Base-by-base conservation (phyloP, 1,284 basidiomycete genomes). In the Trametes hirsuta region DNA sequence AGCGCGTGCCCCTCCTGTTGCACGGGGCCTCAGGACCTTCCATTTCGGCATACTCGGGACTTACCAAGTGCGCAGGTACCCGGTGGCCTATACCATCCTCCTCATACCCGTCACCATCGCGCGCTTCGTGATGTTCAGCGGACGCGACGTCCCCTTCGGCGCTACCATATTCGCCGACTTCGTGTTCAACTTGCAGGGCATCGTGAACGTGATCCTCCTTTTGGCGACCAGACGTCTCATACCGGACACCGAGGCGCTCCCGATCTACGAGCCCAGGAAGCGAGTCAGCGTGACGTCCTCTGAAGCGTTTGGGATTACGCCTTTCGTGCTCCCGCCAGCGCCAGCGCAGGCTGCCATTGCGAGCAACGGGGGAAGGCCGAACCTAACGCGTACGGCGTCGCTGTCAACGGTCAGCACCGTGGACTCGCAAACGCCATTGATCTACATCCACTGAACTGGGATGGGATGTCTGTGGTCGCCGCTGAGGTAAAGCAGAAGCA, bases 131-230 rank as follows among this genome's bases (percentile, higher is more conserved):
- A 59, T 62, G 40, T 75, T 76, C 61, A 66, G 73, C 44, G 74
- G 73, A 4, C 57, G 59, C 34, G 53, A 53, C 10, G 69, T 77
- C 8, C 74, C 76, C 9, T 70, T 63, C 62, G 66, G 70, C 56
- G 66, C 69, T 18, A 75, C 69, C 9, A 73, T 77, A 42, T 22
- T 72, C 42, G 65, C 77, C 6, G 77, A 75, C 59, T 63, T 72
- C 49, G 66, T 79, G 54, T 79, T 76, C 71, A 75, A 77, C 56
- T 71, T 79, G 15, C 74, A 72, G 57, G 75, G 76, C 18, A 61
- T 76, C 48, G 72, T 68, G 18, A 77, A 77, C 60, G 68, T 72
- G 21, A 34, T 72, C 12, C 67, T 77, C 37, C 67, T 76, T 37
- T 55, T 74, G 34, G 45, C 64, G 24, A 76, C 74, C 30, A 69